These are phyloP conservation scores for Margaritispora aquatica DNA, from an alignment of 495 filamentous ascomycete species.

Conservation along the genomic window DNA sequence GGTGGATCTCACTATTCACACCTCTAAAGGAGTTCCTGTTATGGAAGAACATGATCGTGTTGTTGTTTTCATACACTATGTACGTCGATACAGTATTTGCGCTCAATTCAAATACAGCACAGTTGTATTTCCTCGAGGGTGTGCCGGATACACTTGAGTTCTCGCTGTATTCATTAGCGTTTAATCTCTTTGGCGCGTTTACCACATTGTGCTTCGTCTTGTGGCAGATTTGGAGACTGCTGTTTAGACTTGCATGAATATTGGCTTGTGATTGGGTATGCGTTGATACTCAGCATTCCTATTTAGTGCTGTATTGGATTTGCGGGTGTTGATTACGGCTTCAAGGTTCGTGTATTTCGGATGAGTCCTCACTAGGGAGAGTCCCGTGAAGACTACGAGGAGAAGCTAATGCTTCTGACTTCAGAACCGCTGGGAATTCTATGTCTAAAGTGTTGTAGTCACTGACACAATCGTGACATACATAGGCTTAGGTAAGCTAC, in stretches of 20 bases:
- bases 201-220: not conserved
- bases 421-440: not conserved
- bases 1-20: not conserved
- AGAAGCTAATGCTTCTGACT: not conserved
- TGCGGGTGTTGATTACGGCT: not conserved
- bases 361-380: too few relatives aligned
- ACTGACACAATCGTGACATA: too few relatives aligned
- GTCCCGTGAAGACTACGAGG: too few relatives aligned
- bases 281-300: not conserved
- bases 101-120: not conserved
- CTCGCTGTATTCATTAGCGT: not conserved
- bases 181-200: not conserved
- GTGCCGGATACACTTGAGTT: not conserved
- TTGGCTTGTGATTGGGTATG: not conserved
- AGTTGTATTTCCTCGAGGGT: not conserved
- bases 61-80: not conserved
- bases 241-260: not conserved
- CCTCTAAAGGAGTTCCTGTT: not conserved
- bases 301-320: not conserved
- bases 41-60: not conserved
- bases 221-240: not conserved
- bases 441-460: not conserved
- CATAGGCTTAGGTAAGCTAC: slow-evolving; percentile 1
- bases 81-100: not conserved
- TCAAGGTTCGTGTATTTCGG: not conserved